Percentiles rank a stretch among this genome's conserved stretches.
Conservation (phyloP, 306 rosid species). For the Corylus avellana region DNA sequence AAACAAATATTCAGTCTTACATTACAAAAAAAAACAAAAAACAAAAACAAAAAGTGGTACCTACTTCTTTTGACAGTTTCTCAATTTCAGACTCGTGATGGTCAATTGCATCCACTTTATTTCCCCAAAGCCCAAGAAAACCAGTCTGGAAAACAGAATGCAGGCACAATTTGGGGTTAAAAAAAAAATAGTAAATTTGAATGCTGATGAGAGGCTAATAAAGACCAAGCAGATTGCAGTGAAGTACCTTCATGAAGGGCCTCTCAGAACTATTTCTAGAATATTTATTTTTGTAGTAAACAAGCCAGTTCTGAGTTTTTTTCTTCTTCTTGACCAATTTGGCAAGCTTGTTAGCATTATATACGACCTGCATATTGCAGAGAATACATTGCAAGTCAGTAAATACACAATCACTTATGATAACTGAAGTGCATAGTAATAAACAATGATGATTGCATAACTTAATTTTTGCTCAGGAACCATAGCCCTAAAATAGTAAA, state of each 20-base stretch:
- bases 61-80: slow-evolving; percentile 67
- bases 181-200: slow-evolving; percentile 18
- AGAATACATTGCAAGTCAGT: neutral
- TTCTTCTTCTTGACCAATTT: slow-evolving; percentile 83
- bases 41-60: slow-evolving; percentile 26
- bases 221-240: slow-evolving; percentile 13
- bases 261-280: slow-evolving; percentile 54
- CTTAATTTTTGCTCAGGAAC: neutral
- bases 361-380: slow-evolving; percentile 63
- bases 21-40: neutral
- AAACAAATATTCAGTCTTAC: neutral
- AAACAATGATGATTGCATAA: neutral
- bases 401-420: neutral
- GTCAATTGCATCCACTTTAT: slow-evolving; percentile 73
- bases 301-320: slow-evolving; percentile 82
- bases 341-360: slow-evolving; percentile 73
- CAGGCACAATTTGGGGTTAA: slow-evolving; percentile 19
- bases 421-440: neutral
- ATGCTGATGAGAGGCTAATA: slow-evolving; percentile 11
- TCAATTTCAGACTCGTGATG: slow-evolving; percentile 67
- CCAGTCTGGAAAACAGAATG: slow-evolving; percentile 62
- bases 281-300: slow-evolving; percentile 72
- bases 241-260: slow-evolving; percentile 72
- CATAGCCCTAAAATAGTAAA: slow-evolving; percentile 2
- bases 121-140: slow-evolving; percentile 82